Evolutionary conservation across 2,329 filamentous ascomycete genomes (phyloP), one percentile per base, ranked within the genome.

Genomic region (Fusarium sp.): DNA sequence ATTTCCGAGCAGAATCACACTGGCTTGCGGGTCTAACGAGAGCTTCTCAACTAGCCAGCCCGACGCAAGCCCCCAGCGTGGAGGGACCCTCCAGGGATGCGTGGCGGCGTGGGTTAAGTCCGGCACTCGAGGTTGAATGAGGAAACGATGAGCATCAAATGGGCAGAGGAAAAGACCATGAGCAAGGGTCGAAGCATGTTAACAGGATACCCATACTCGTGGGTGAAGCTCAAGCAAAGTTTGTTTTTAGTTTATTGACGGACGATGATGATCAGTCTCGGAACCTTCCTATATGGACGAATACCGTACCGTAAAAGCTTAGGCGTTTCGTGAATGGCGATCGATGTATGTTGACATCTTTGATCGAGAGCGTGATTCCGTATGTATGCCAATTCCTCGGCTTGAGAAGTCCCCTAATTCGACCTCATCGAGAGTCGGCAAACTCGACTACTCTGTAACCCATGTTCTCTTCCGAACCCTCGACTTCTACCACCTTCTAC

Each of bases 1-100:
- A 73, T 75, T 66, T 76, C 75, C 73, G 75, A 74, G 64, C 51
- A 66, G 61, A 61, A 76, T 69, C 64, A 69, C 61, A 51, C 61
- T 64, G 64, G 62, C 27, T 29, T 61, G 62, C 70, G 72, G 72
- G 62, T 62, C 64, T 52, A 61, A 38, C 31, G 11, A 37, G 55
- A 62, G 59, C 56, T 63, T 58, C 65, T 61, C 55, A 72, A 66
- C 49, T 63, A 23, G 55, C 61, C 55, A 74, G 63, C 49, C 66
- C 25, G 55, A 63, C 46, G 23, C 57, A 51, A 66, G 45, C 55
- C 39, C 49, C 64, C 56, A 60, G 56, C 48, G 64, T 65, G 67
- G 56, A 65, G 56, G 39, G 37, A 72, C 66, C 63, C 59, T 63
- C 51, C 66, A 69, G 55, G 72, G 63, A 68, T 73, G 69, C 54